Base-by-base conservation (phyloP, 2,329 filamentous ascomycete species). In the Zelopaecilomyces penicillatus region DNA sequence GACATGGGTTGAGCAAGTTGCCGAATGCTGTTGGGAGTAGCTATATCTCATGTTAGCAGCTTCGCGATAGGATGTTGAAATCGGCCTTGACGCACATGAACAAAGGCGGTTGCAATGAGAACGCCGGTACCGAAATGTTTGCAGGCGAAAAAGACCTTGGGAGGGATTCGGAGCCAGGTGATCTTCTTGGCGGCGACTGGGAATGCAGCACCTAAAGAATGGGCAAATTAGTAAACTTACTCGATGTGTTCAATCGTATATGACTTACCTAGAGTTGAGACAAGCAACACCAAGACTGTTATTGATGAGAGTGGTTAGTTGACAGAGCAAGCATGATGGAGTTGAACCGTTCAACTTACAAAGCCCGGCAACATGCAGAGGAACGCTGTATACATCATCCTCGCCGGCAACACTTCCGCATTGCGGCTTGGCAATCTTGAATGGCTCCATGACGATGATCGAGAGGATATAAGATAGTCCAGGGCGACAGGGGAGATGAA, bases 121-220 rank as follows among this genome's bases (percentile, higher is more conserved):
- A 87, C 83, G 49, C 83, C 83, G 1, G 83, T 87, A 58, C 83
- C 80, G 50, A 83, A 83, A 54, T 81, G 77, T 53, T 81, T 81
- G 62, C 75, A 80, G 44, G 76, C 73, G 57, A 81, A 81, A 60
- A 81, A 80, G 30, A 77, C 57, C 51, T 68, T 72, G 2, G 72
- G 65, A 0, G 76, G 75, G 6, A 80, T 73, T 60, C 75, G 78
- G 55, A 81, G 63, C 71, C 74, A 76, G 44, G 63, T 72, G 52
- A 80, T 63, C 59, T 78, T 80, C 61, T 74, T 75, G 4, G 70
- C 70, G 4, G 68, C 65, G 6, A 76, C 72, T 4, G 73, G 73
- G 46, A 76, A 76, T 3, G 72, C 73, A 50, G 70, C 70, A 29
- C 72, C 68, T 63, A 26, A 6, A 1, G 4, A 3, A n/a, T 19